Evolutionary conservation across 2,329 filamentous ascomycete species (phyloP), one percentile per base, ranked within the genome.

Genomic region (Aureobasidium lini): DNA sequence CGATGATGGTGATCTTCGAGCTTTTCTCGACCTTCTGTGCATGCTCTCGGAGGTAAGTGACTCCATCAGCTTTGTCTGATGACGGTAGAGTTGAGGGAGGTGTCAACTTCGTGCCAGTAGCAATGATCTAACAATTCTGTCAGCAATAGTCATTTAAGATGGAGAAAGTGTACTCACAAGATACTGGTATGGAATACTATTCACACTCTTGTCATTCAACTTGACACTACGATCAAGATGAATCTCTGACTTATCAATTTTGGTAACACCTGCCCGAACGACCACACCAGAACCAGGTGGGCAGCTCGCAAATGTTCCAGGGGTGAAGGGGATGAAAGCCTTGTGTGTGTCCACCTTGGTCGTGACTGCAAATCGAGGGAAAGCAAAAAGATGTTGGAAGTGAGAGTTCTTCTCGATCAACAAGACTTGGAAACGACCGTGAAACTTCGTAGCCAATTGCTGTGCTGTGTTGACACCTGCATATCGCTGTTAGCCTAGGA

Each of bases 1-100:
- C 84, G 10, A 69, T 63, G 28, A 69, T 62, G 23, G 40, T 43
- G 9, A 62, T 62, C 11, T 34, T 46, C 9, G 47, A 44, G 34
- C 47, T 46, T n/a, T 18, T n/a, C 13, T 59, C 36, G n/a, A 62
- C 36, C 9, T 42, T 48, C 4, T 18, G 16, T 7, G 49, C 49
- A 43, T 59, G 56, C 15, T 59, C 18, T 13, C 43, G 48, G 3
- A 62, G 49, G 36, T 62, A 59, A 2, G 48, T 46, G 28, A 59
- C 56, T 42, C 56, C 60, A 11, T 62, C 60, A 2, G 37, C 42
- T 32, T 62, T 62, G 28, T 59, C 43, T 13, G 40, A 48, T 6
- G 48, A 57, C 2, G 60, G 56, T 16, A 62, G 29, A 1, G 56
- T 62, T 6, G 60, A 59, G 3, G 60, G 60, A 5, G 57, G 47